Base-by-base conservation (phyloP, 2,329 filamentous ascomycete genomes). In the Curvularia sp. region DNA sequence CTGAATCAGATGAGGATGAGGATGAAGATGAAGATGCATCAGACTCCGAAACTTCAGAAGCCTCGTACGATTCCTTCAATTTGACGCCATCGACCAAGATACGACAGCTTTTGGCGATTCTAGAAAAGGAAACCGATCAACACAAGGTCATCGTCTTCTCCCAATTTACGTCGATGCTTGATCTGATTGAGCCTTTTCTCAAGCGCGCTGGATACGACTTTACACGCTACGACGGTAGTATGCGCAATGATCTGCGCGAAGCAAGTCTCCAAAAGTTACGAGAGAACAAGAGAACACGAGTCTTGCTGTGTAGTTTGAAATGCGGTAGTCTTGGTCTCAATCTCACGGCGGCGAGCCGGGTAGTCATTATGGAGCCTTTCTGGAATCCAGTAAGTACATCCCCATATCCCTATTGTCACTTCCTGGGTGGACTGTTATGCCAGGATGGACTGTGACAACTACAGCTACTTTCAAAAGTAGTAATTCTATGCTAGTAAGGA, bases 71-170 rank as follows among this genome's bases (percentile, higher is more conserved):
- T 44, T 78, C 82, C 52, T 80, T 82, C 28, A 80, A 83, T 24
- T 80, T 82, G 10, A 81, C 86, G 26, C 85, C 88, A 1, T 99
- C 95, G 0, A 94, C 95, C 68, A 99, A 99, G 81, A 96, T 99
- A 70, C 88, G 90, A 44, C 88, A 95, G 68, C 84, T 98, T 20
- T 85, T 96, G 71, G 84, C 87, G 60, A 91, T 99, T 51, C 85
- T 99, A 8, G 85, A 88, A 63, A 86, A 86, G 44, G 95, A 99
- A 77, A 88, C 88, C 0, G 81, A 84, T 1, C 84, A 92, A 59
- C 92, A 97, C 84, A 99, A 99, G 75, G 96, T 97, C 74, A 99
- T 99, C 70, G 93, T 99, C 63, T 99, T 99, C 79, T 97, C 93
- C 1, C 92, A 98, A 71, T 99, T 99, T 79, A 99, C 95, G 0